Evolutionary conservation across 2,329 filamentous ascomycete genomes (phyloP), one percentile per base, ranked within the genome.

Genomic region (Colletotrichum sp.): DNA sequence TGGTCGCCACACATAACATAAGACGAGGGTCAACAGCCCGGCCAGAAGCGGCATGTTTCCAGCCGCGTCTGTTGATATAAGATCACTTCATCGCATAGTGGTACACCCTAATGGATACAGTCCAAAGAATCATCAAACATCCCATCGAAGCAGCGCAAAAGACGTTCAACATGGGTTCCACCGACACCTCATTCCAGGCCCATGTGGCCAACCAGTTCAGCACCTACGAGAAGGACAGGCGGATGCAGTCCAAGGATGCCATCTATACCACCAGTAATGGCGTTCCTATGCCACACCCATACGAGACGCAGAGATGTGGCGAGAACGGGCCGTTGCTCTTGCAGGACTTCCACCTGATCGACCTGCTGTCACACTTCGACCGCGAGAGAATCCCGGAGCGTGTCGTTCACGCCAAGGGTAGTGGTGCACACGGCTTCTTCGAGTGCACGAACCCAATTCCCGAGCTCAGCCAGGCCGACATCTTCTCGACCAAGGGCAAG

Each of bases 311-410:
- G 82, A 84, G 90, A 32, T 88, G 85, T 6, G 90, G 90, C 78
- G 89, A 91, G 79, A 91, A 89, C 59, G 91, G 91, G 0, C 90
- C 91, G 34, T 85, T 92, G 1, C 87, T 93, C 2, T 83, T 92
- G 0, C 87, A 90, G 76, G 90, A 92, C 79, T 91, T 90, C n/a
- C 90, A 92, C 68, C 80, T 93, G n/a, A 89, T 93, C 73, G 90
- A 93, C 77, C 88, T 90, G 1, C 83, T 93, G 1, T 88, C 91
- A 3, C 91, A 93, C 80, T 93, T 93, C 79, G 88, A 90, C 74
- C 87, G 91, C 8, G 91, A 93, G 82, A 85, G 91, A 16, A 65
- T 36, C n/a, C 12, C 36, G 7, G 52, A 68, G 13, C 72, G 77
- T 5, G 73, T 77, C 9, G 80, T 81, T 1, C 80, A 81, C 57